phyloP scores from a whole-genome alignment of 495 filamentous ascomycete species.

The Hypomontagnella monticulosa region DNA sequence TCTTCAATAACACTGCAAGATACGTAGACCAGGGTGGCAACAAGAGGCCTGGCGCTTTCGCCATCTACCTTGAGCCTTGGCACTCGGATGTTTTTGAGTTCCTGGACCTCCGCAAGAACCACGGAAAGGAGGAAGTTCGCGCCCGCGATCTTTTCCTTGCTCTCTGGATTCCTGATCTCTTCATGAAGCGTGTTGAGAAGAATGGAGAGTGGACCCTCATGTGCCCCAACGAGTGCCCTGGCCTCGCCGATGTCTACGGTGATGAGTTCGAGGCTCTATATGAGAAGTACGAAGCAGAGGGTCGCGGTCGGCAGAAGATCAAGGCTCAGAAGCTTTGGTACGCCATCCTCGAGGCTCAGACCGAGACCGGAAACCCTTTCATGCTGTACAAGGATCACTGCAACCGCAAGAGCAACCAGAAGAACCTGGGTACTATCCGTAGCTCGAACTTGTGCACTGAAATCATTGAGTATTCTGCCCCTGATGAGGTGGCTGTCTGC shows the following conservation, averaged over 20 bases:
- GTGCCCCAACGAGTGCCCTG: conserved; percentile 95
- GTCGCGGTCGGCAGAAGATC: conserved; percentile 85
- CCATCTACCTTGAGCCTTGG: conserved; percentile 99
- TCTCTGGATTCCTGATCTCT: conserved; percentile 97
- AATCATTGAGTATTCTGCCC: conserved; percentile 96
- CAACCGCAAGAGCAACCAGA: conserved; percentile 99
- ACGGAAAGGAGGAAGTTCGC: conserved; percentile 97
- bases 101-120: conserved; percentile 97
- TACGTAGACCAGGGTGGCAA: conserved; percentile 99
- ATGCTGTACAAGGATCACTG: conserved; percentile 99
- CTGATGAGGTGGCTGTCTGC: conserved; percentile 98
- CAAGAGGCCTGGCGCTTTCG: conserved; percentile 98
- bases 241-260: conserved; percentile 94
- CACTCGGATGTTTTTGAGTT: conserved; percentile 98
- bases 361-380: conserved; percentile 98
- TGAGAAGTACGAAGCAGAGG: conserved; percentile 91
- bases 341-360: conserved; percentile 95
- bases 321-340: conserved; percentile 99
- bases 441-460: conserved; percentile 99
- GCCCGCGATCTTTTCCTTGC: conserved; percentile 98
- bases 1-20: conserved; percentile 98
- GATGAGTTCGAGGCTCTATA: conserved; percentile 97
- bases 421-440: conserved; percentile 97
- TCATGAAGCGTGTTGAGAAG: conserved; percentile 98
- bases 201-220: conserved; percentile 97